Evolutionary conservation across 2,329 filamentous ascomycete genomes (phyloP).

Genomic region (Colletotrichum plurivorum): DNA sequence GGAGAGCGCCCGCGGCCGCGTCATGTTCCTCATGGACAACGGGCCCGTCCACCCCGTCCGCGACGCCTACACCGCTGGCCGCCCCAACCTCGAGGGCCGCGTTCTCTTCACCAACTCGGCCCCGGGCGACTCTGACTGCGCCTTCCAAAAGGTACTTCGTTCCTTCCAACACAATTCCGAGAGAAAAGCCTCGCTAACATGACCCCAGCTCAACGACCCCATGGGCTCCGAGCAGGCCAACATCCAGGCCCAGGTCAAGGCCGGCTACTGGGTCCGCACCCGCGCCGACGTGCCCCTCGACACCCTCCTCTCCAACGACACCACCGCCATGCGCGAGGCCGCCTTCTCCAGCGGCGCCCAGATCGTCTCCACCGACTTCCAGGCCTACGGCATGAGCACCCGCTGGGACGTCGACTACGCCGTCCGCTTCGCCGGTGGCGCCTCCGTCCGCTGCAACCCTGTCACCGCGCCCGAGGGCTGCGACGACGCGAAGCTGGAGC

Average conservation of each 20-base stretch:
- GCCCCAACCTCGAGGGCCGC: conserved; percentile 56
- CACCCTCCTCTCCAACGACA: conserved; percentile 57
- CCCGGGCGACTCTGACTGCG: conserved; percentile 60
- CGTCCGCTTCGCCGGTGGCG: conserved; percentile 44
- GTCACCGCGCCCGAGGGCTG: conserved; percentile 43
- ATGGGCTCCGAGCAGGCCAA: conserved; percentile 50
- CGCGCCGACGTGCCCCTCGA: conserved; percentile 60
- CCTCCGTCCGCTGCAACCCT: conserved; percentile 51
- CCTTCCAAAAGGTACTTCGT: conserved; percentile 57
- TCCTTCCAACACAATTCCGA: neutral
- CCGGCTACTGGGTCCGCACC: conserved; percentile 64
- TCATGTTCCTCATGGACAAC: conserved; percentile 68
- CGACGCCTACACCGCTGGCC: conserved; percentile 53
- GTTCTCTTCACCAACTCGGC: conserved; percentile 63
- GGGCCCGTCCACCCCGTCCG: conserved; percentile 55
- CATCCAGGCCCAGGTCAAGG: conserved; percentile 60
- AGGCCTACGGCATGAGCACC: conserved; percentile 60
- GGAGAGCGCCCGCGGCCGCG: conserved; percentile 57
- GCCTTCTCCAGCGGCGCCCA: conserved; percentile 64
- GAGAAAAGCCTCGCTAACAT: neutral
- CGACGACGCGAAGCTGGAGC: conserved; percentile 42
- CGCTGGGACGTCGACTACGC: conserved; percentile 64
- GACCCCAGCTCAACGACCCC: conserved; percentile 60
- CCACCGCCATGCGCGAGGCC: conserved; percentile 55
- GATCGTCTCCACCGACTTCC: conserved; percentile 64